Evolutionary conservation across 805 yeast genomes (phyloP).

Genomic region (Schizosaccharomyces cryophilus): DNA sequence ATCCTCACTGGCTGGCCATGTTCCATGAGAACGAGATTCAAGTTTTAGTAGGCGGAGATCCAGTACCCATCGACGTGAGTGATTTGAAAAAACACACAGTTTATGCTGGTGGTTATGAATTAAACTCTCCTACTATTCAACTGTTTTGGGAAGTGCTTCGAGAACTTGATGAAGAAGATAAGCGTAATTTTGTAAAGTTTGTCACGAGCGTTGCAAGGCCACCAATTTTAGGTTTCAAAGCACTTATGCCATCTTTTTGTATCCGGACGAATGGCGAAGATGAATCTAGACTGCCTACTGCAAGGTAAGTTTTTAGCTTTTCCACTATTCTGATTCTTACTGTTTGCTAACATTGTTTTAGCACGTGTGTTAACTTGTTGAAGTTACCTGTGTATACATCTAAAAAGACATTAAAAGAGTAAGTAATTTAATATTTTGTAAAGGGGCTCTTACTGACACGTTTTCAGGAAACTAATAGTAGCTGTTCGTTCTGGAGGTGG

Average conservation of each 20-base stretch:
- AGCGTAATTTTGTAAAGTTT: constrained; percentile 48
- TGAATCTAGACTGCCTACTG: constrained; percentile 32
- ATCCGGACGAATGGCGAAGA: constrained; percentile 41
- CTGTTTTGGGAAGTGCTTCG: constrained; percentile 54
- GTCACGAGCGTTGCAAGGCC: constrained; percentile 84
- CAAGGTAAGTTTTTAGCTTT: neutral
- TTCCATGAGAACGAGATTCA: constrained; percentile 70
- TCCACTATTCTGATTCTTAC: neutral
- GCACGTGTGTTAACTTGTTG: constrained; percentile 76
- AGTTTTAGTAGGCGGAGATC: constrained; percentile 61
- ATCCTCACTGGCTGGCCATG: constrained; percentile 55
- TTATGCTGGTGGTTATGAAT: constrained; percentile 31
- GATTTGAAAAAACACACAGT: constrained; percentile 43
- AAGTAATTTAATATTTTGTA: neutral
- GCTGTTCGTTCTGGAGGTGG: constrained; percentile 25
- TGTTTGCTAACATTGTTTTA: constrained; percentile 26
- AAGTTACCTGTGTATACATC: constrained; percentile 63
- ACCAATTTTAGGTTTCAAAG: constrained; percentile 66
- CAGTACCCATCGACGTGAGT: constrained; percentile 37
- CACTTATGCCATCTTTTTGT: constrained; percentile 55
- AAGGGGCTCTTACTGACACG: neutral
- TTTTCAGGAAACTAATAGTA: neutral
- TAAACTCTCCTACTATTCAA: constrained; percentile 30
- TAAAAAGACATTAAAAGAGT: constrained; percentile 34
- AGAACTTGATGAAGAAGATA: constrained; percentile 37